Base-by-base conservation (phyloP, 768 basidiomycete species). In the Dioszegia crocea region DNA sequence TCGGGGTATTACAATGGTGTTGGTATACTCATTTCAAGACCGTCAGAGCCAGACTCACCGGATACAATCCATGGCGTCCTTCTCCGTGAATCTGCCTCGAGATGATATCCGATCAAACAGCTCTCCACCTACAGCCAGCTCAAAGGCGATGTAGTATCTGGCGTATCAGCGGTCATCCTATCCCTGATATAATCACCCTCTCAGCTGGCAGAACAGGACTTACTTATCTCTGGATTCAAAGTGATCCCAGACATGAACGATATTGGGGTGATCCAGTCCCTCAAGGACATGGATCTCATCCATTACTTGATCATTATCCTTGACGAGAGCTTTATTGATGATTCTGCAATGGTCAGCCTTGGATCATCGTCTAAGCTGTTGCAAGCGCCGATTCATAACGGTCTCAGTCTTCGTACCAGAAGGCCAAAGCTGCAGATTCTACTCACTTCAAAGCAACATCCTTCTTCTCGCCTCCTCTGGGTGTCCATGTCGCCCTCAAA, bases 41-140 rank as follows among this genome's bases (percentile, higher is more conserved):
- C n/a, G n/a, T n/a, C n/a, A n/a, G n/a, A n/a, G n/a, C n/a, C n/a
- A n/a, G 41, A 81, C 85, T 33, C 41, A 89, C 86, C 82, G 79
- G 14, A 93, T 79, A 9, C 92, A 88, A 0, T 79, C 73, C 4
- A 91, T 85, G 0, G 91, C 96, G 70, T 98, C 91, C 44, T 84
- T 83, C 74, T 99, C 96, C 0, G 92, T 94, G 67, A 97, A 97
- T 68, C 88, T 93, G 14, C 96, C 96, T 60, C 82, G 84, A 61
- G 86, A 79, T 44, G 87, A 77, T 63, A 98, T 89, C 44, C 91
- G 83, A 49, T 91, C 88, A 73, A 99, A 99, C 1, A 98, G 83
- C 71, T 98, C 96, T 29, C 96, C 96, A 4, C 96, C 94, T 0
- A 85, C 82, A 0, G 92, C 94, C 9, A 98, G 86, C 76, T 97